A percentile compares a stretch with the other conserved stretches of the same genome.
Conservation (phyloP, 192 early-diverging fungal species). For the Kickxella alabastrina region DNA sequence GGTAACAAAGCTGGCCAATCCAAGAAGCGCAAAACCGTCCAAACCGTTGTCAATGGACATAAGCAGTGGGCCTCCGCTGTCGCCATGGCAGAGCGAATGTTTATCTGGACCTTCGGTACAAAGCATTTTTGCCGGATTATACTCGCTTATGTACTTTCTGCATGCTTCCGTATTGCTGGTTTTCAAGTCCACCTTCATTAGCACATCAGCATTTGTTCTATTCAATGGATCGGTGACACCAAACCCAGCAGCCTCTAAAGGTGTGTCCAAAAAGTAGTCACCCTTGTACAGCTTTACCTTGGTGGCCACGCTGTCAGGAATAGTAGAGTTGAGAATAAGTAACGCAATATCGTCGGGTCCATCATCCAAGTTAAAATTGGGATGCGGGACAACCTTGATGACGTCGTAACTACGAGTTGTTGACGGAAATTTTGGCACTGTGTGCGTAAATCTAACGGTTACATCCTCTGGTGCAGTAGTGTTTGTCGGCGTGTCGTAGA, state of each 20-base stretch:
- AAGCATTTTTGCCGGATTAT: constrained; percentile 13
- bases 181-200: constrained; percentile 36
- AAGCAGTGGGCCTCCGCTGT: constrained; percentile 44
- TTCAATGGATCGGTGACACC: constrained; percentile 20
- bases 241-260: constrained; percentile 37
- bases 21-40: constrained; percentile 17
- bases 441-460: constrained; percentile 26
- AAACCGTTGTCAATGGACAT: constrained; percentile 11
- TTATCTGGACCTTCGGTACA: constrained; percentile 42
- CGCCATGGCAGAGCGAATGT: constrained; percentile 42
- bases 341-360: constrained; percentile 39
- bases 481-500: constrained; percentile 1
- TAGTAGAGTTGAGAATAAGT: constrained; percentile 18
- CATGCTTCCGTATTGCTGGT: constrained; percentile 14
- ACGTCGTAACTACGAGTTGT: constrained; percentile 19
- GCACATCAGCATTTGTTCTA: background rate
- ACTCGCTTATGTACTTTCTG: constrained; percentile 4
- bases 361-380: constrained; percentile 16
- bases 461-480: constrained; percentile 12
- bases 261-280: constrained; percentile 7
- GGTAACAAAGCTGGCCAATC: constrained; percentile 37
- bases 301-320: constrained; percentile 7
- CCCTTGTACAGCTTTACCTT: constrained; percentile 26
- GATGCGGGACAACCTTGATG: constrained; percentile 19
- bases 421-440: constrained; percentile 11